Evolutionary conservation across 1,284 basidiomycete species (phyloP).

Genomic region (Hemileia vastatrix): DNA sequence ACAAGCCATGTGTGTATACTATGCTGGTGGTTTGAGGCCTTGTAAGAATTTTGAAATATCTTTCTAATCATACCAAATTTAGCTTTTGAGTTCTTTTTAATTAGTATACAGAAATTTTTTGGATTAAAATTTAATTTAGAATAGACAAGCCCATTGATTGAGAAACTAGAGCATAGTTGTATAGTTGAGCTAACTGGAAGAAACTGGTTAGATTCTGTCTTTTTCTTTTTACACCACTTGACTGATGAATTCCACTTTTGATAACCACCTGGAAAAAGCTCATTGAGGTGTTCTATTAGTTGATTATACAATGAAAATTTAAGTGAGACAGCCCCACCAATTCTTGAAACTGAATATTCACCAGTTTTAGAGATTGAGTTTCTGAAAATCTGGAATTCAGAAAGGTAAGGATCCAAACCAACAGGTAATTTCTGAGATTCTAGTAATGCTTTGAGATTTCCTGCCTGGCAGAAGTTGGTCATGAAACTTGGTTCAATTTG

Average conservation of each 20-base stretch:
- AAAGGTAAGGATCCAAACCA: too few species aligned
- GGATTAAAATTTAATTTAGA: background rate
- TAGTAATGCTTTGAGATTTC: background rate
- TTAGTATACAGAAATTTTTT: conserved; percentile 1
- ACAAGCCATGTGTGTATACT: background rate
- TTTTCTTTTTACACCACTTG: too few species aligned
- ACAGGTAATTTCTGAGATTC: too few species aligned
- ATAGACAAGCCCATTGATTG: background rate
- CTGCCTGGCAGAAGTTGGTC: conserved; percentile 11
- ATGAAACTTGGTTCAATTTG: conserved; percentile 15
- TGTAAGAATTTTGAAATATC: background rate
- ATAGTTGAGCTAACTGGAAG: background rate
- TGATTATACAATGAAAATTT: too few species aligned
- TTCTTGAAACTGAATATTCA: too few species aligned
- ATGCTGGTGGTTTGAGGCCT: background rate
- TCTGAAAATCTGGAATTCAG: too few species aligned
- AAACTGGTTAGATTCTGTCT: background rate
- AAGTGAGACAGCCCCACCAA: too few species aligned
- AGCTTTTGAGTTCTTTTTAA: background rate
- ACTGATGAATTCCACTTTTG: too few species aligned
- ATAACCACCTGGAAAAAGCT: too few species aligned
- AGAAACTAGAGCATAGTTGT: background rate
- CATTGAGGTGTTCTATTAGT: too few species aligned
- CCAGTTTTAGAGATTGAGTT: too few species aligned
- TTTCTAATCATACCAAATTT: background rate